Conservation (phyloP, 768 basidiomycete genomes). For the Amanita exitialis region DNA sequence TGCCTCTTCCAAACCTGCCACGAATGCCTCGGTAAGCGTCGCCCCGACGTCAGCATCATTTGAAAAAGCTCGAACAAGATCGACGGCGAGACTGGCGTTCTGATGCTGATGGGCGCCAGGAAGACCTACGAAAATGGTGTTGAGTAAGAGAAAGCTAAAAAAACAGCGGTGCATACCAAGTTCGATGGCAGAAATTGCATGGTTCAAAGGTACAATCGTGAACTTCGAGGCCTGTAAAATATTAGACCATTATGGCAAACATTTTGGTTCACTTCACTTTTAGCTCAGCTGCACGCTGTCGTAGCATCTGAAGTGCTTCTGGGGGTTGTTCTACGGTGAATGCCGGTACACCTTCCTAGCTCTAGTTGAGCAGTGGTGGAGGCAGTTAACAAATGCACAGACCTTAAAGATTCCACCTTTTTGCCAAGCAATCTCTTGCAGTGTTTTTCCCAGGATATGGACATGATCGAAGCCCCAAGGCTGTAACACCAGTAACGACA, state of each 20-base stretch:
- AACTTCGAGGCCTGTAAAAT: constrained; percentile 55
- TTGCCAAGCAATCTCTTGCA: constrained; percentile 86
- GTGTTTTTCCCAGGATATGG: constrained; percentile 75
- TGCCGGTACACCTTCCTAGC: constrained; percentile 72
- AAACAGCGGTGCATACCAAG: constrained; percentile 38
- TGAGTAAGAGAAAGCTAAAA: not conserved
- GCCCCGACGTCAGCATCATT: constrained; percentile 17
- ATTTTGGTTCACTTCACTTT: constrained; percentile 33
- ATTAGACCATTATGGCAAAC: not conserved
- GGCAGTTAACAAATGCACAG: constrained; percentile 6
- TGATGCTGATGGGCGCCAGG: constrained; percentile 78
- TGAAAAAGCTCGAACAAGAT: constrained; percentile 62
- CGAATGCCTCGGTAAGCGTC: constrained; percentile 40
- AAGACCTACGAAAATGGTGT: constrained; percentile 44
- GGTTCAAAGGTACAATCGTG: constrained; percentile 41
- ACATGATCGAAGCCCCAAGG: constrained; percentile 92
- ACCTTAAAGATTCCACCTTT: constrained; percentile 97
- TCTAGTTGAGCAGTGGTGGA: not conserved
- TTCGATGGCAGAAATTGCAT: constrained; percentile 40
- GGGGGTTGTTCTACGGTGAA: constrained; percentile 70
- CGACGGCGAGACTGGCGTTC: constrained; percentile 82
- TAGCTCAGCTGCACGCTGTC: constrained; percentile 51
- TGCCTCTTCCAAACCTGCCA: constrained; percentile 54
- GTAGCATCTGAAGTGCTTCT: constrained; percentile 61
- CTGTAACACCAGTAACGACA: constrained; percentile 84